Evolutionary conservation across 2,329 filamentous ascomycete species (phyloP).

Genomic region (Purpureocillium takamizusanense): DNA sequence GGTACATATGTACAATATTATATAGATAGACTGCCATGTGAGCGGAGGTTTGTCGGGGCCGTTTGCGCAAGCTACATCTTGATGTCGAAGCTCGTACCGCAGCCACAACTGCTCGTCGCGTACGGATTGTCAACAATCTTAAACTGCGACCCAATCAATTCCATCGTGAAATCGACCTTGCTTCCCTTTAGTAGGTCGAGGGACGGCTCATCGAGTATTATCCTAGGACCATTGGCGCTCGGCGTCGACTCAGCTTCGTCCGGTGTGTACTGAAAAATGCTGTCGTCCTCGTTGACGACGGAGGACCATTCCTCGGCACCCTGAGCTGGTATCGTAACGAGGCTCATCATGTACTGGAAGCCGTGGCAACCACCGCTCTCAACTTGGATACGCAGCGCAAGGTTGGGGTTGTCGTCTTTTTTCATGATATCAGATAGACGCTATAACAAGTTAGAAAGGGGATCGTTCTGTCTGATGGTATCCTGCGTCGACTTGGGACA

Average conservation of each 20-base stretch:
- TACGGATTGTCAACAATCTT: constrained; percentile 91
- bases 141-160: constrained; percentile 83
- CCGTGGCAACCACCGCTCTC: constrained; percentile 94
- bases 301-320: constrained; percentile 23
- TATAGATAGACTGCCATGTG: not conserved
- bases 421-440: constrained; percentile 71
- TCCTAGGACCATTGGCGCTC: constrained; percentile 47
- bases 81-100: constrained; percentile 95
- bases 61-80: constrained; percentile 40
- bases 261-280: constrained; percentile 65
- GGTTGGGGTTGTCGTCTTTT: constrained; percentile 63
- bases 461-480: no score
- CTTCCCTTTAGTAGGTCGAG: constrained; percentile 85
- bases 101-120: constrained; percentile 91
- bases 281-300: constrained; percentile 64
- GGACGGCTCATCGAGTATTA: constrained; percentile 82
- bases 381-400: constrained; percentile 85
- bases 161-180: constrained; percentile 93
- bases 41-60: constrained; percentile 1
- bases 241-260: constrained; percentile 28
- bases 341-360: constrained; percentile 92
- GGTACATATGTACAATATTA: no score
- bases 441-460: constrained; percentile 20
- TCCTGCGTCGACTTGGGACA: constrained; percentile 8
- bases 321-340: constrained; percentile 52